Percentiles rank a stretch among this genome's conserved stretches.
These are phyloP conservation scores for Septoria linicola DNA, from an alignment of 2,329 filamentous ascomycete genomes.

Conservation along the genomic window DNA sequence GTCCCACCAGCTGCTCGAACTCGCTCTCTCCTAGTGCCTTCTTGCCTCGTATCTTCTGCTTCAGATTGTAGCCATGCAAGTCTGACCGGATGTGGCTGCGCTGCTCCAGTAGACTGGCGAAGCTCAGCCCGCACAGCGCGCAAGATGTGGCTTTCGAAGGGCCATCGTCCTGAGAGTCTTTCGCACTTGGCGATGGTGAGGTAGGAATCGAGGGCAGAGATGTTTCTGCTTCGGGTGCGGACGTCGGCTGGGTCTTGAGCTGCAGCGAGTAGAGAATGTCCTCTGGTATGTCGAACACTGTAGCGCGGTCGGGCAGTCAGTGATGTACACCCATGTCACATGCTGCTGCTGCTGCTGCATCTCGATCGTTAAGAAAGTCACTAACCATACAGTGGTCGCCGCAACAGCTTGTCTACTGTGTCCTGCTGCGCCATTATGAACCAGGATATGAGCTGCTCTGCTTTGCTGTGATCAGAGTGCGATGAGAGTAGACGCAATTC, in stretches of 20 bases:
- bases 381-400: conserved; percentile 53
- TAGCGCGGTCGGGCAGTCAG: conserved; percentile 14
- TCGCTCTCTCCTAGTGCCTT: conserved; percentile 73
- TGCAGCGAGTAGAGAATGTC: conserved; percentile 69
- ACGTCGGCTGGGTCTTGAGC: conserved; percentile 52
- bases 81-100: conserved; percentile 85
- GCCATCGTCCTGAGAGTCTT: conserved; percentile 43
- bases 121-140: conserved; percentile 72
- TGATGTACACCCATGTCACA: too few species aligned
- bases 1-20: conserved; percentile 81
- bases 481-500: too few species aligned
- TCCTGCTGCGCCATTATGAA: conserved; percentile 32
- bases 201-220: conserved; percentile 16
- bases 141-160: conserved; percentile 69
- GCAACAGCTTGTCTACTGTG: conserved; percentile 40
- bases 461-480: too few species aligned
- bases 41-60: conserved; percentile 77
- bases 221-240: conserved; percentile 31
- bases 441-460: too few species aligned
- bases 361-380: not conserved
- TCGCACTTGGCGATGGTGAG: conserved; percentile 26
- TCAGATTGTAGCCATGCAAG: conserved; percentile 90
- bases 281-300: conserved; percentile 79
- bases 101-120: conserved; percentile 74
- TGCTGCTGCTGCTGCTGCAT: too few species aligned